phyloP scores from a whole-genome alignment of 495 filamentous ascomycete species.

The Chaetomidium leptoderma region DNA sequence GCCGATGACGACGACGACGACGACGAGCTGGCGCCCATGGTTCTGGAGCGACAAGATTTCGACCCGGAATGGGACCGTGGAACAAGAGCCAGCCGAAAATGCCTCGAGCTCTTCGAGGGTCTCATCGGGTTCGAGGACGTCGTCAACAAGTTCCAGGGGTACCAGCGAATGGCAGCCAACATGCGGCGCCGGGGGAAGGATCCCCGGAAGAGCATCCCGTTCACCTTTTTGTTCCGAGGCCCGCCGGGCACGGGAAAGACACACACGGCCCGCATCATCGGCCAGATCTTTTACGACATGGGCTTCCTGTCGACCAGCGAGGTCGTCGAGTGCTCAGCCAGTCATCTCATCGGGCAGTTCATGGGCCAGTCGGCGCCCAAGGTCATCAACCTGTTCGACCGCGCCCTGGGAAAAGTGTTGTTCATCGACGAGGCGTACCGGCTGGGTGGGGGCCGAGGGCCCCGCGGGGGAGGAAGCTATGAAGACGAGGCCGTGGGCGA shows the following conservation, averaged over 20 bases:
- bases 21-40: too few relatives aligned
- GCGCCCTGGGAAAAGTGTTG: conserved; percentile 54
- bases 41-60: background rate
- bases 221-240: conserved; percentile 36
- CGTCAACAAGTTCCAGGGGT: conserved; percentile 54
- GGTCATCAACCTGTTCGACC: conserved; percentile 50
- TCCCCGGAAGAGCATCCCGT: conserved; percentile 36
- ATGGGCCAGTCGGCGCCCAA: conserved; percentile 58
- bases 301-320: conserved; percentile 50
- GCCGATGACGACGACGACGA: too few relatives aligned
- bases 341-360: conserved; percentile 54
- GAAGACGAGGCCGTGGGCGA: conserved; percentile 63
- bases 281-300: conserved; percentile 64
- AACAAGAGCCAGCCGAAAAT: background rate
- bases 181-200: conserved; percentile 54
- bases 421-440: conserved; percentile 63
- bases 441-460: conserved; percentile 28
- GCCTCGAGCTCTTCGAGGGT: conserved; percentile 41
- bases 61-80: background rate
- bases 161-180: conserved; percentile 47
- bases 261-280: conserved; percentile 61
- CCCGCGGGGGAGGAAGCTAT: conserved; percentile 30
- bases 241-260: conserved; percentile 63
- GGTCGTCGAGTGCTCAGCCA: conserved; percentile 55
- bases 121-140: background rate